These are phyloP conservation scores for Phytopythium kandeliae DNA, from an alignment of 352 stramenopile species.

Conservation along the genomic window DNA sequence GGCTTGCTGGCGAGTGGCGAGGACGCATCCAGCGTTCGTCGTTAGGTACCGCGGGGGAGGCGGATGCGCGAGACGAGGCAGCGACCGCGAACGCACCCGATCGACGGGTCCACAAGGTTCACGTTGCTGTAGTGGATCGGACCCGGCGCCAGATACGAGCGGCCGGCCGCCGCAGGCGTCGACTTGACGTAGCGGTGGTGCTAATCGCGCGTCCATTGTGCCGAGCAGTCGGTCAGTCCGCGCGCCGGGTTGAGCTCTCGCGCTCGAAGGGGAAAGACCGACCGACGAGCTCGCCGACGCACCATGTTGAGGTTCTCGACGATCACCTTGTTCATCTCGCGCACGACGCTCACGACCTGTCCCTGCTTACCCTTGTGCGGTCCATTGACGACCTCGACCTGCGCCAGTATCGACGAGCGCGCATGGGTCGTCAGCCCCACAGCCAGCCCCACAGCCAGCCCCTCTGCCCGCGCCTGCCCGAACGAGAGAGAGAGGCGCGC, in stretches of 20 bases:
- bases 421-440: no score
- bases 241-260: no score
- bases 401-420: no score
- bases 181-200: conserved; percentile 81
- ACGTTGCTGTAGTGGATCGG: conserved; percentile 88
- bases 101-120: conserved; percentile 77
- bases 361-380: conserved; percentile 83
- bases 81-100: conserved; percentile 49
- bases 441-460: no score
- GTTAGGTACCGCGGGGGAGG: no score
- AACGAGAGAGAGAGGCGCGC: conserved; percentile 13
- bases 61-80: no score
- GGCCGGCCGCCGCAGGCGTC: conserved; percentile 55
- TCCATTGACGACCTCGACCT: conserved; percentile 81
- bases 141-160: conserved; percentile 75
- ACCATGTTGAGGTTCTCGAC: conserved; percentile 89
- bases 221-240: no score
- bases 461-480: no score
- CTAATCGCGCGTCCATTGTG: conserved; percentile 16
- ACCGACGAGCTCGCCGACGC: no score
- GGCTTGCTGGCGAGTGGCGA: no score
- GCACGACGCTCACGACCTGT: conserved; percentile 63
- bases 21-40: no score
- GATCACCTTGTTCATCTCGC: conserved; percentile 72
- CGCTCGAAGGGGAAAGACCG: no score